Conservation (phyloP, 1,284 basidiomycete species). For the Rhodotorula sp. region DNA sequence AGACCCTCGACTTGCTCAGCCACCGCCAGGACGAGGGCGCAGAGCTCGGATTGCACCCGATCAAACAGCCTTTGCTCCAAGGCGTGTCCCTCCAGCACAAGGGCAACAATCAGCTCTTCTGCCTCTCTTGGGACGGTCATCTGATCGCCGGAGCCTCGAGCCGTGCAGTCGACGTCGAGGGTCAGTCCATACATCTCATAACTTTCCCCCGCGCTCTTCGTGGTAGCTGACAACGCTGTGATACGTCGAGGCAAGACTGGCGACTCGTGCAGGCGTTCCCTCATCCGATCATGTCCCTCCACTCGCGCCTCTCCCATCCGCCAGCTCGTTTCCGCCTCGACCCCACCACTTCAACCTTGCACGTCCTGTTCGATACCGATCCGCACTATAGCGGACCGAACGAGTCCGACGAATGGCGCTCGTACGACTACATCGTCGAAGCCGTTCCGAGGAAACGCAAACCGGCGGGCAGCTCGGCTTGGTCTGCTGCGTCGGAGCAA, state of each 20-base stretch:
- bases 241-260: not conserved
- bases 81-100: conserved; percentile 13
- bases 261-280: conserved; percentile 26
- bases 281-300: conserved; percentile 28
- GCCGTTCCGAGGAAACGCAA: conserved; percentile 15
- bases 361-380: conserved; percentile 37
- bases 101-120: conserved; percentile 28
- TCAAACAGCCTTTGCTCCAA: conserved; percentile 28
- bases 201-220: not conserved
- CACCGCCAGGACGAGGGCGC: conserved; percentile 27
- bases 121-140: conserved; percentile 31
- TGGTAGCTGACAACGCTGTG: not conserved
- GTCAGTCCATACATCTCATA: not conserved
- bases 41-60: conserved; percentile 29
- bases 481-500: not conserved
- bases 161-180: conserved; percentile 15
- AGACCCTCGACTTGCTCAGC: conserved; percentile 29
- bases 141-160: conserved; percentile 18
- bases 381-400: conserved; percentile 30
- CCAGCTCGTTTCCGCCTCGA: conserved; percentile 38
- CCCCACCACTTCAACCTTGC: conserved; percentile 33
- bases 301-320: conserved; percentile 36
- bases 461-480: not conserved
- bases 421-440: conserved; percentile 30
- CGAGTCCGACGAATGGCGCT: conserved; percentile 9